Conservation (phyloP, 305 asterid genomes). For the Andrographis paniculata region DNA sequence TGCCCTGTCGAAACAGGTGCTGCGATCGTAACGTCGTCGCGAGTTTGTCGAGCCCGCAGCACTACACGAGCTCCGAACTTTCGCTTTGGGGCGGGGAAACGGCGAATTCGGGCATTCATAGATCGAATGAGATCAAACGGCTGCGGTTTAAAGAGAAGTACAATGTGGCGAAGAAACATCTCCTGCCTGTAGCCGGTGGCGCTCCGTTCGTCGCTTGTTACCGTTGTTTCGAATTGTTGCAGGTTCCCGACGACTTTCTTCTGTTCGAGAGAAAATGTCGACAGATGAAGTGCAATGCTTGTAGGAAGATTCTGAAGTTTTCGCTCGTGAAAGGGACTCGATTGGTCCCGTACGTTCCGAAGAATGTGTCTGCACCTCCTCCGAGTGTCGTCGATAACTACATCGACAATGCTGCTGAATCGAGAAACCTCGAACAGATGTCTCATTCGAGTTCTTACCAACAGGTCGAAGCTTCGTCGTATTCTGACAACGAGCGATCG, state of each 20-base stretch:
- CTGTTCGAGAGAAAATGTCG: conserved; percentile 47
- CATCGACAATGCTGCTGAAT: conserved; percentile 9
- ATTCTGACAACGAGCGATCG: conserved; percentile 47
- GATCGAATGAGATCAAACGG: conserved; percentile 29
- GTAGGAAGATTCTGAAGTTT: conserved; percentile 47
- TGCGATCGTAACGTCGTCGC: conserved; percentile 22
- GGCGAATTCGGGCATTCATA: conserved; percentile 29
- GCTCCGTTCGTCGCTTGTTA: conserved; percentile 67
- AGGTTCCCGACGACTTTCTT: conserved; percentile 67
- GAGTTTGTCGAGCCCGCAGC: conserved; percentile 44
- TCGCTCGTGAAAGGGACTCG: conserved; percentile 36
- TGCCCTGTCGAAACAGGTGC: conserved; percentile 29
- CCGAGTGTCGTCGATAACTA: conserved; percentile 34
- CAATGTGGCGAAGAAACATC: conserved; percentile 32
- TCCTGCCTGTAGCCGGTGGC: conserved; percentile 72
- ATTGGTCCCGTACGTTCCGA: conserved; percentile 42
- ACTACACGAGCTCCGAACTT: conserved; percentile 34
- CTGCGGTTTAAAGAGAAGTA: conserved; percentile 34
- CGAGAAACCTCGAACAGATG: conserved; percentile 20
- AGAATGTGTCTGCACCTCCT: conserved; percentile 40
- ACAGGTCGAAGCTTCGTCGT: conserved; percentile 37
- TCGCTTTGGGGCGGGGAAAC: conserved; percentile 34
- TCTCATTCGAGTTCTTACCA: conserved; percentile 23
- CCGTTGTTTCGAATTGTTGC: conserved; percentile 58
- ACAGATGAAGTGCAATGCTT: conserved; percentile 58